Evolutionary conservation across 2,329 filamentous ascomycete genomes (phyloP).

Genomic region (Fusarium praegraminearum): DNA sequence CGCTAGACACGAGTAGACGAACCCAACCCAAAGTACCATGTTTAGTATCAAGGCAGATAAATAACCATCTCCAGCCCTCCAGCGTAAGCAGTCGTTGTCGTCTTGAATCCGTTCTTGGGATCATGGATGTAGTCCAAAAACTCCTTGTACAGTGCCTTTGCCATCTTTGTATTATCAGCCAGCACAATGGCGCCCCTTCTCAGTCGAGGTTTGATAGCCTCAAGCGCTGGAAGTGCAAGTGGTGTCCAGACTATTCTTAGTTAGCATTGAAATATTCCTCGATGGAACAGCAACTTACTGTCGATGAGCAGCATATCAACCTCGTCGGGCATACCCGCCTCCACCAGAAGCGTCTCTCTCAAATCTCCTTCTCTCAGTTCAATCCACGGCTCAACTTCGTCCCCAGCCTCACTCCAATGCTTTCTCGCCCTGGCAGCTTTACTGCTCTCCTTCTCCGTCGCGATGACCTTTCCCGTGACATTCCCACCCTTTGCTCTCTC

Average conservation of each 20-base stretch:
- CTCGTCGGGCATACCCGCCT: conserved; percentile 55
- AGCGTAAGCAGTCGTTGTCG: conserved; percentile 49
- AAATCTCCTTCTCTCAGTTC: conserved; percentile 70
- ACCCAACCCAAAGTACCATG: not conserved
- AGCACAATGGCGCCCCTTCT: conserved; percentile 62
- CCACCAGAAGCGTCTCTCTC: conserved; percentile 62
- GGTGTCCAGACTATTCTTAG: conserved; percentile 64
- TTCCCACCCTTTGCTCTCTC: conserved; percentile 35
- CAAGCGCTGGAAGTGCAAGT: conserved; percentile 65
- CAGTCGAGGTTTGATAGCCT: conserved; percentile 61
- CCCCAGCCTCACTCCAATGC: conserved; percentile 66
- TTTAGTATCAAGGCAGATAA: conserved; percentile 25
- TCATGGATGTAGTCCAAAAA: conserved; percentile 60
- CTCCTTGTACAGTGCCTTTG: conserved; percentile 59
- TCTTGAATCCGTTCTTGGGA: conserved; percentile 62
- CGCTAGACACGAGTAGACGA: not conserved
- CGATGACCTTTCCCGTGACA: conserved; percentile 59
- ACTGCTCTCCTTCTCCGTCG: conserved; percentile 68
- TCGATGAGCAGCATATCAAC: conserved; percentile 72
- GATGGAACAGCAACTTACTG: conserved; percentile 59
- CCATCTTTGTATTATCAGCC: conserved; percentile 61
- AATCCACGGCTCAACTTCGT: conserved; percentile 63
- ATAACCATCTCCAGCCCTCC: conserved; percentile 51
- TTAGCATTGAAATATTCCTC: not conserved
- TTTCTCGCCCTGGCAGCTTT: conserved; percentile 66